Evolutionary conservation across 768 basidiomycete genomes (phyloP).

Genomic region (Hygrophorus russula): DNA sequence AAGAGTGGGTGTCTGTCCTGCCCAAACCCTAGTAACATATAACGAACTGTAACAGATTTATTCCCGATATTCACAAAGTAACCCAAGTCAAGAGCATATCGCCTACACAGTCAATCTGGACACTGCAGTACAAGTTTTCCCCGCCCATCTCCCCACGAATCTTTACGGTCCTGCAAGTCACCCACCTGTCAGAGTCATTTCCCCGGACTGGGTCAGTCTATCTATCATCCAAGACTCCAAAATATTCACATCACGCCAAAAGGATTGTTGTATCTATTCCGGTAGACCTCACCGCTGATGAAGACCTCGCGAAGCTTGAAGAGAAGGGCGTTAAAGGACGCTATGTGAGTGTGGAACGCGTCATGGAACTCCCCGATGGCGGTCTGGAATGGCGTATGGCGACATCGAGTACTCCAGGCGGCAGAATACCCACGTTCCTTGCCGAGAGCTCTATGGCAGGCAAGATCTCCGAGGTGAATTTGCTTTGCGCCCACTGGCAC

Average conservation of each 20-base stretch:
- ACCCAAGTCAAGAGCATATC: conserved; percentile 53
- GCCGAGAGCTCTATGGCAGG: conserved; percentile 50
- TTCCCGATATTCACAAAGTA: conserved; percentile 53
- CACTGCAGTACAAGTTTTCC: conserved; percentile 60
- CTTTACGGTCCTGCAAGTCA: conserved; percentile 67
- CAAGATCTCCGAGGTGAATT: conserved; percentile 47
- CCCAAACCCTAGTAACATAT: neutral
- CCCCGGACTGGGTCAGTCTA: conserved; percentile 51
- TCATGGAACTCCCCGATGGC: conserved; percentile 52
- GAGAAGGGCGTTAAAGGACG: conserved; percentile 54
- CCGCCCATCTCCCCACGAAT: conserved; percentile 63
- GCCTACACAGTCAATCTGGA: conserved; percentile 56
- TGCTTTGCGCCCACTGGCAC: neutral
- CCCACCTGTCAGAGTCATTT: conserved; percentile 34
- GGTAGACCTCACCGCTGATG: conserved; percentile 48
- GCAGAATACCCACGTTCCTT: conserved; percentile 54
- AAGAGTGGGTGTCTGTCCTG: conserved; percentile 32
- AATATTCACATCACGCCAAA: neutral
- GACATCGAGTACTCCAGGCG: conserved; percentile 62
- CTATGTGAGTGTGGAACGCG: conserved; percentile 59
- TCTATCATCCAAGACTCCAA: neutral
- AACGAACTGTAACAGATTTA: conserved; percentile 34
- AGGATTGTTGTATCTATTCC: conserved; percentile 56
- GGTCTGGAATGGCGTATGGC: conserved; percentile 75
- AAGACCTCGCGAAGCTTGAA: conserved; percentile 49